Conservation (phyloP, 2,329 filamentous ascomycete species). For the Gremmenia infestans region DNA sequence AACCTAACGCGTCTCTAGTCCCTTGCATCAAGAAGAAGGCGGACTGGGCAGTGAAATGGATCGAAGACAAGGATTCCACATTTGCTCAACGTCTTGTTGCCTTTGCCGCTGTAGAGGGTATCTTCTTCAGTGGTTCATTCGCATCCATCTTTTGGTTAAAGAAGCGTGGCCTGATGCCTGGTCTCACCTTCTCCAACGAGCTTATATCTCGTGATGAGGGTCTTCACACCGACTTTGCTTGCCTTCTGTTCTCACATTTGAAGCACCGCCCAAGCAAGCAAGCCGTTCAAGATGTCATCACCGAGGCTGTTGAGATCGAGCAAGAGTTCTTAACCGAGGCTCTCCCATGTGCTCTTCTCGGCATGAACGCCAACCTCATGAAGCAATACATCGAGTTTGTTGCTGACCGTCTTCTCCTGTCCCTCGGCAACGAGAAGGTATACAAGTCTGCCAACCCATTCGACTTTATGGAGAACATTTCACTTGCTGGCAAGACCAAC, state of each 20-base stretch:
- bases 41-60: conserved; percentile 96
- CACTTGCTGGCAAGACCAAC: conserved; percentile 97
- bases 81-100: conserved; percentile 94
- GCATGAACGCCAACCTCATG: conserved; percentile 97
- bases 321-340: conserved; percentile 97
- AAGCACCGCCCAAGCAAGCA: conserved; percentile 84
- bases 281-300: conserved; percentile 81
- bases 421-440: conserved; percentile 89
- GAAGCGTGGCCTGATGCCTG: conserved; percentile 99
- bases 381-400: conserved; percentile 99
- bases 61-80: conserved; percentile 85
- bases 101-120: conserved; percentile 96
- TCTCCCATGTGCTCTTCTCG: conserved; percentile 84
- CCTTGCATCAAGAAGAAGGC: conserved; percentile 98
- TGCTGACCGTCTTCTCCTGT: conserved; percentile 86
- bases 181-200: conserved; percentile 98
- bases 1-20: conserved; percentile 47
- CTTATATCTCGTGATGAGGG: conserved; percentile 99
- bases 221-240: conserved; percentile 98
- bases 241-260: conserved; percentile 93
- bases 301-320: conserved; percentile 89
- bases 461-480: conserved; percentile 99
- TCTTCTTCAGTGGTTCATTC: conserved; percentile 99
- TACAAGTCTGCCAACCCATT: conserved; percentile 95
- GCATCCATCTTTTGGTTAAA: conserved; percentile 99